Evolutionary conservation across 2,329 filamentous ascomycete species (phyloP).

Genomic region (Furcasterigmium furcatum): DNA sequence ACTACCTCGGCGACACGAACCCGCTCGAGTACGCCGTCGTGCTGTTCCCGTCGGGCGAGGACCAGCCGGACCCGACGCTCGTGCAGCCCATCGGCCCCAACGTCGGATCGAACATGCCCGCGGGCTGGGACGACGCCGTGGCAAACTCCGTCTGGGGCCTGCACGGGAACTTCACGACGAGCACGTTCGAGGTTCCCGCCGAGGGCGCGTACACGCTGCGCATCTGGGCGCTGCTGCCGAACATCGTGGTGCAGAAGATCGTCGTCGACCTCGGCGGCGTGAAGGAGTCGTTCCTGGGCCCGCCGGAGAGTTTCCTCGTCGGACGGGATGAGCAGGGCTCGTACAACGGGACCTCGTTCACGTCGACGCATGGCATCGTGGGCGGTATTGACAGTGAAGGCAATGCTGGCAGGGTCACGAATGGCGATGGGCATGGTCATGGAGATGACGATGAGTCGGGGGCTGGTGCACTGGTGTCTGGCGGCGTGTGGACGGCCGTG

Average conservation of each 20-base stretch:
- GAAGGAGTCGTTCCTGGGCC: constrained; percentile 50
- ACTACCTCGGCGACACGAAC: constrained; percentile 45
- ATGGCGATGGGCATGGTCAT: neutral
- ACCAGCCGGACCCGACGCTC: constrained; percentile 23
- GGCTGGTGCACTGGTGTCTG: neutral
- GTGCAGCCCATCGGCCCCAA: constrained; percentile 38
- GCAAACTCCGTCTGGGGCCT: constrained; percentile 44
- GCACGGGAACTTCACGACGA: constrained; percentile 39
- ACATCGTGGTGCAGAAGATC: constrained; percentile 53
- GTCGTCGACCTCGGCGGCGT: constrained; percentile 54
- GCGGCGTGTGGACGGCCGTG: neutral
- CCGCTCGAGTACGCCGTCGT: constrained; percentile 49
- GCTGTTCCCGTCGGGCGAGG: constrained; percentile 34
- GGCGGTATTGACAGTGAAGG: constrained; percentile 3
- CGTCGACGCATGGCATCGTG: constrained; percentile 13
- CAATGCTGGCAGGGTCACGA: neutral
- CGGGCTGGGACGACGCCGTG: constrained; percentile 38
- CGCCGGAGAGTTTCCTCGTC: constrained; percentile 50
- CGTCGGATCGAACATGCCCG: constrained; percentile 35
- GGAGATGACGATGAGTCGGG: neutral
- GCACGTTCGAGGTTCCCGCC: constrained; percentile 32
- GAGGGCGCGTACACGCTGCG: constrained; percentile 46
- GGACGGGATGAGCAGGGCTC: constrained; percentile 33
- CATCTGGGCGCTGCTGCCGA: constrained; percentile 49
- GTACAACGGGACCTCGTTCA: constrained; percentile 34